These are phyloP conservation scores for Eucalyptus polyanthemos DNA, from an alignment of 345 rosid species.

Conservation along the genomic window DNA sequence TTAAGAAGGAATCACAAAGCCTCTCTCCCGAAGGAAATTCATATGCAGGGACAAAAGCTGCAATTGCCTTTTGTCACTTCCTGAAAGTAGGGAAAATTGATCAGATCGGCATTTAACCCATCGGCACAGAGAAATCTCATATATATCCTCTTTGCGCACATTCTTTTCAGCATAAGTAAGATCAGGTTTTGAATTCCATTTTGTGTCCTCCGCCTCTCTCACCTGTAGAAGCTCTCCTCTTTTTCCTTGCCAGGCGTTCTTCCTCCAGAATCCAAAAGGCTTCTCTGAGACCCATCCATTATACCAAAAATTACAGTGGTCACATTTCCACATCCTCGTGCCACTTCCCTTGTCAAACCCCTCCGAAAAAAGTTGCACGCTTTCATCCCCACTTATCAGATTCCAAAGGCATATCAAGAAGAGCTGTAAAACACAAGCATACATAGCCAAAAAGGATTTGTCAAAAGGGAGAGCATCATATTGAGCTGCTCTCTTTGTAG, in stretches of 20 bases:
- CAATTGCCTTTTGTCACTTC: background rate
- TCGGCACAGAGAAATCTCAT: background rate
- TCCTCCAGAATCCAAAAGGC: slow-evolving; percentile 32
- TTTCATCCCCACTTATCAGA: background rate
- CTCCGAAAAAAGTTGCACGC: background rate
- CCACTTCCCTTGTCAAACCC: background rate
- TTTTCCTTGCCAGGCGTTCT: slow-evolving; percentile 19
- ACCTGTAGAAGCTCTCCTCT: slow-evolving; percentile 8
- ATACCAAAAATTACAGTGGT: background rate
- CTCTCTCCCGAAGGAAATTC: background rate
- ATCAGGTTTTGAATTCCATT: background rate
- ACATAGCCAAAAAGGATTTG: background rate
- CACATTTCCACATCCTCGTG: background rate
- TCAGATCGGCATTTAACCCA: background rate
- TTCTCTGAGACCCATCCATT: slow-evolving; percentile 7
- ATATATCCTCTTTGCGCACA: background rate
- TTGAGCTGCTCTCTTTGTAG: background rate
- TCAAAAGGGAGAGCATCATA: background rate
- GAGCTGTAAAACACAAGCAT: background rate
- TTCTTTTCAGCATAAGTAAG: background rate
- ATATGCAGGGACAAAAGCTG: background rate
- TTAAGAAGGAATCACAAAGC: background rate
- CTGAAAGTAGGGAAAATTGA: background rate
- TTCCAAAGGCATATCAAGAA: background rate
- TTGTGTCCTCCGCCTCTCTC: background rate